Evolutionary conservation across 2,329 filamentous ascomycete species (phyloP).

Genomic region (Fusarium sp.): DNA sequence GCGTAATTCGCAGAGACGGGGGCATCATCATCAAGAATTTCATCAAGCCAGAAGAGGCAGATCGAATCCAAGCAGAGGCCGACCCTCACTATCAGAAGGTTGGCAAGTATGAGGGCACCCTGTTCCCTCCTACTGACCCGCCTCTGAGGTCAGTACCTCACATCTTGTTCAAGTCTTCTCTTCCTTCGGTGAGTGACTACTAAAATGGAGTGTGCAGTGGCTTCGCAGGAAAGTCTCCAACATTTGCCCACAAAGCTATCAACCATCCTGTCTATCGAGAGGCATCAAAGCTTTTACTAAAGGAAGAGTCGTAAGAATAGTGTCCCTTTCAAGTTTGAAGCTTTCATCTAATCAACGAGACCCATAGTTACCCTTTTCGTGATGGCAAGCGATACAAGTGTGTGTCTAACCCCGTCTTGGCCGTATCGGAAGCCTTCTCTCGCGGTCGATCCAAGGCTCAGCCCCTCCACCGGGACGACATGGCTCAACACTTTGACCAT

Average conservation of each 20-base stretch:
- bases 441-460: not conserved
- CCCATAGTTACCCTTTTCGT: not conserved
- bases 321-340: no score
- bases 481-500: not conserved
- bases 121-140: not conserved
- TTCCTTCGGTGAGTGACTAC: no score
- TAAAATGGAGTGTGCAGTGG: not conserved
- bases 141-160: not conserved
- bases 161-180: no score
- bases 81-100: not conserved
- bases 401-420: not conserved
- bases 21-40: not conserved
- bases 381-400: not conserved
- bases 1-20: not conserved
- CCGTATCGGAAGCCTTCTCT: not conserved
- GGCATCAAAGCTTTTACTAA: not conserved
- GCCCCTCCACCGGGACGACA: not conserved
- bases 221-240: not conserved
- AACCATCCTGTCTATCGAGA: not conserved
- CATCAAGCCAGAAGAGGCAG: not conserved
- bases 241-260: not conserved
- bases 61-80: not conserved
- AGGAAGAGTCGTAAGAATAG: not conserved
- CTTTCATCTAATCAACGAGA: rapidly evolving
- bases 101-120: not conserved